Percentiles rank a stretch among this genome's conserved stretches.
phyloP scores from a whole-genome alignment of 2,329 filamentous ascomycete species.

The Epichloe uncinata region DNA sequence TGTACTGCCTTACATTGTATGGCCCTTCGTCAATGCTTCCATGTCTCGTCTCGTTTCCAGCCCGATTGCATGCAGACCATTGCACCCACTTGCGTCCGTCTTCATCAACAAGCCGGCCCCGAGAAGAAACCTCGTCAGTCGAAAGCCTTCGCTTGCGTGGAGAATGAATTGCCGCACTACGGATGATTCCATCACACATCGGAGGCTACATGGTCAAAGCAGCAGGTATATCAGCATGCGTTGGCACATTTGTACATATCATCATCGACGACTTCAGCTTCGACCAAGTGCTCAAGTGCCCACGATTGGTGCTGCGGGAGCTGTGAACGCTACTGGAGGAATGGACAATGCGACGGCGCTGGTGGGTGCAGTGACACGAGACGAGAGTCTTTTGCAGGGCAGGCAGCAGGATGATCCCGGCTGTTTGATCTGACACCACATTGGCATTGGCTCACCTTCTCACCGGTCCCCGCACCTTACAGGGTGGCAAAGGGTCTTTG shows the following conservation, averaged over 20 bases:
- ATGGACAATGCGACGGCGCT: neutral
- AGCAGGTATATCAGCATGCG: neutral
- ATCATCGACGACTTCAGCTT: neutral
- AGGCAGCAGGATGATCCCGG: neutral
- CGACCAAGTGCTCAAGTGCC: neutral
- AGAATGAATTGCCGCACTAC: neutral
- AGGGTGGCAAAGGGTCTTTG: neutral
- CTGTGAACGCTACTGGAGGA: neutral
- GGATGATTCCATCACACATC: neutral
- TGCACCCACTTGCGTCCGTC: neutral
- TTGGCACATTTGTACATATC: neutral
- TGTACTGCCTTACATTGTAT: too few relatives aligned
- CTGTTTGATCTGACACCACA: neutral
- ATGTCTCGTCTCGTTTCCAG: neutral
- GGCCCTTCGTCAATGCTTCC: neutral
- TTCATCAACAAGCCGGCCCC: neutral
- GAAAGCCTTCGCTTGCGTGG: neutral
- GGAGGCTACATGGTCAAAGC: neutral
- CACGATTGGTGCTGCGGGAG: neutral
- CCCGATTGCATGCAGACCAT: neutral
- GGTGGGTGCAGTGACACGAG: neutral
- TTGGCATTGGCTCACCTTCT: slow-evolving; percentile 8
- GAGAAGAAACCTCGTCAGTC: neutral
- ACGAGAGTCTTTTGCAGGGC: neutral
- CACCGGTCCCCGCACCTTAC: slow-evolving; percentile 13